Evolutionary conservation across 305 asterid genomes (phyloP).

Genomic region (Petunia hybrid): DNA sequence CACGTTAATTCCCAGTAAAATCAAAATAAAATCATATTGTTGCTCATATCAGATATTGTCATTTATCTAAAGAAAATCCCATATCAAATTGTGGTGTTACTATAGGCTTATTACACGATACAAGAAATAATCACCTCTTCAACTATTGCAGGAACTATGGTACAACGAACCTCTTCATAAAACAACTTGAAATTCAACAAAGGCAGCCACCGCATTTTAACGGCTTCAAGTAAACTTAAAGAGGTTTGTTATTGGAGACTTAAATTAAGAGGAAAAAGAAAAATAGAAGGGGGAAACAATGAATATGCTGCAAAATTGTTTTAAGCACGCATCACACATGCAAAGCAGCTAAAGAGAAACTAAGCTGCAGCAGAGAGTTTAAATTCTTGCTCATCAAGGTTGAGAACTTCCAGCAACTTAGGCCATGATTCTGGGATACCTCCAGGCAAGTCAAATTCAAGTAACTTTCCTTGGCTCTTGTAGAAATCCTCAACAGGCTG

Average conservation of each 20-base stretch:
- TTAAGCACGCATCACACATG: constrained; percentile 39
- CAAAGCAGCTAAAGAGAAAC: constrained; percentile 38
- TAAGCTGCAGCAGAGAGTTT: constrained; percentile 75
- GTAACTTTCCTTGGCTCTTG: constrained; percentile 68
- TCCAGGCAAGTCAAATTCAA: constrained; percentile 91
- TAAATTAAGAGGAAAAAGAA: constrained; percentile 11
- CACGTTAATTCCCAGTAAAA: neutral
- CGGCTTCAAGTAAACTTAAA: constrained; percentile 25
- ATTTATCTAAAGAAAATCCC: neutral
- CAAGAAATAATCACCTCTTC: constrained; percentile 19
- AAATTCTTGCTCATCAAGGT: constrained; percentile 82
- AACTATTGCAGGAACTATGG: constrained; percentile 36
- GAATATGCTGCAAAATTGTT: constrained; percentile 55
- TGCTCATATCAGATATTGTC: neutral
- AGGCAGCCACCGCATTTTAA: constrained; percentile 38
- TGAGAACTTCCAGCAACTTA: constrained; percentile 82
- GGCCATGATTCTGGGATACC: constrained; percentile 97
- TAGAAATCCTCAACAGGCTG: constrained; percentile 90
- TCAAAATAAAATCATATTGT: neutral
- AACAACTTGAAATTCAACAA: constrained; percentile 30
- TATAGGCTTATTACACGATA: constrained; percentile 17
- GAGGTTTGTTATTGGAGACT: constrained; percentile 43
- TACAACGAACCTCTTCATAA: constrained; percentile 43
- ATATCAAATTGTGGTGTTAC: neutral
- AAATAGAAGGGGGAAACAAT: constrained; percentile 7